Evolutionary conservation across 805 yeast genomes (phyloP).

Genomic region (Wickerhamiella parazyma): DNA sequence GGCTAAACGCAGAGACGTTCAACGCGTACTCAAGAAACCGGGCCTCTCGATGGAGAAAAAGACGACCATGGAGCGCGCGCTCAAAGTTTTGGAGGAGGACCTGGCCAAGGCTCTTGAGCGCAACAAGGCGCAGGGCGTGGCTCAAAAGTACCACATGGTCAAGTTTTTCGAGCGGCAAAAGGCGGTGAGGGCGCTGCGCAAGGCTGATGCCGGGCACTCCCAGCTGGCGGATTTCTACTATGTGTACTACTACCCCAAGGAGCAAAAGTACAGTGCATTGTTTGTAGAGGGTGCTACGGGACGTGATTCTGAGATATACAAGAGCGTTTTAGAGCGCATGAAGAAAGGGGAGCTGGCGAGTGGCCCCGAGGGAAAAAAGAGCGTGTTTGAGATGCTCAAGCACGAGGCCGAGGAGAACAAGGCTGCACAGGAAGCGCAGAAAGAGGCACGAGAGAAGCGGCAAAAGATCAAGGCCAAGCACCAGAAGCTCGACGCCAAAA

Average conservation of each 20-base stretch:
- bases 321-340: slow-evolving; percentile 38
- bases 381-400: slow-evolving; percentile 12
- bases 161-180: slow-evolving; percentile 83
- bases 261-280: slow-evolving; percentile 65
- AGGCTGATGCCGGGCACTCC: slow-evolving; percentile 26
- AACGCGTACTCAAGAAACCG: slow-evolving; percentile 52
- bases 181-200: slow-evolving; percentile 57
- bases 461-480: slow-evolving; percentile 17
- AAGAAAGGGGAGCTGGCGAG: slow-evolving; percentile 43
- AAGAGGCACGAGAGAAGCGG: slow-evolving; percentile 21
- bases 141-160: slow-evolving; percentile 82
- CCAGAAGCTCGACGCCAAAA: not conserved
- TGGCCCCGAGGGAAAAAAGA: slow-evolving; percentile 36
- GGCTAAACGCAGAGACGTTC: slow-evolving; percentile 77
- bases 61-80: slow-evolving; percentile 45
- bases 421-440: slow-evolving; percentile 22
- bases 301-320: slow-evolving; percentile 37
- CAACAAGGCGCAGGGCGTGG: slow-evolving; percentile 36
- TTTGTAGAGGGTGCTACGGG: slow-evolving; percentile 36
- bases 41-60: slow-evolving; percentile 40
- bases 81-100: slow-evolving; percentile 50
- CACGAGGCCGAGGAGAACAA: slow-evolving; percentile 14
- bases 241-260: slow-evolving; percentile 61
- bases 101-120: slow-evolving; percentile 35
- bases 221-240: slow-evolving; percentile 49